Evolutionary conservation across 2,329 filamentous ascomycete species (phyloP).

Genomic region (Cercospora citrullina): DNA sequence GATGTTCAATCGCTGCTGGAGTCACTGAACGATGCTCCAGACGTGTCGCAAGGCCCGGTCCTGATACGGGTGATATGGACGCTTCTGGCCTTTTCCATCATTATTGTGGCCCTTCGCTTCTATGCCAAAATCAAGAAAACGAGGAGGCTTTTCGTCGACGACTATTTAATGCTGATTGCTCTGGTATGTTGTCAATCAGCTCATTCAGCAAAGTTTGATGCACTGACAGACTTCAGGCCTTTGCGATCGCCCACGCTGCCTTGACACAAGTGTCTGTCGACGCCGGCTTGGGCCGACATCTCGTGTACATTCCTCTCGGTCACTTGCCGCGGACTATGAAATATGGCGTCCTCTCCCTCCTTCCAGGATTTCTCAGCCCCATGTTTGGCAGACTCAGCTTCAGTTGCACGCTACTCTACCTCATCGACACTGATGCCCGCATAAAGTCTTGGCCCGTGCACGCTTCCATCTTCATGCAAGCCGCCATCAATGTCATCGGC

Average conservation of each 20-base stretch:
- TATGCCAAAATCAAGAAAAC: conserved; percentile 30
- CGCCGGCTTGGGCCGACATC: conserved; percentile 33
- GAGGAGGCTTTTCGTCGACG: conserved; percentile 33
- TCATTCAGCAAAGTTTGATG: neutral
- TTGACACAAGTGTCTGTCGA: conserved; percentile 26
- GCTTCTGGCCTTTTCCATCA: conserved; percentile 30
- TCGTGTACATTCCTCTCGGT: conserved; percentile 25
- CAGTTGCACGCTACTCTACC: conserved; percentile 34
- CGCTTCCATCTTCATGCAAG: conserved; percentile 31
- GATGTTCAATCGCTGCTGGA: conserved; percentile 7
- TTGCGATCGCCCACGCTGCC: conserved; percentile 31
- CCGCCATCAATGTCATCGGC: conserved; percentile 30
- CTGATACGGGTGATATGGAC: conserved; percentile 27
- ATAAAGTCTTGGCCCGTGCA: conserved; percentile 34
- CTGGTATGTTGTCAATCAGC: conserved; percentile 14
- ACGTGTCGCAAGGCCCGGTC: conserved; percentile 19
- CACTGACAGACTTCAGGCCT: conserved; percentile 8
- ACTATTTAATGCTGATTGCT: conserved; percentile 31
- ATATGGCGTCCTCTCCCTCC: conserved; percentile 29
- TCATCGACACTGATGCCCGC: conserved; percentile 31
- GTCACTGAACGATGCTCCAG: conserved; percentile 7
- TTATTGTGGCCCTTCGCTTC: conserved; percentile 29
- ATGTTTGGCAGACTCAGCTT: conserved; percentile 35
- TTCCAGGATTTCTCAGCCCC: conserved; percentile 31
- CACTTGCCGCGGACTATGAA: conserved; percentile 22